phyloP scores from a whole-genome alignment of 352 stramenopile species.

The Salisapilia sapeloensis region DNA sequence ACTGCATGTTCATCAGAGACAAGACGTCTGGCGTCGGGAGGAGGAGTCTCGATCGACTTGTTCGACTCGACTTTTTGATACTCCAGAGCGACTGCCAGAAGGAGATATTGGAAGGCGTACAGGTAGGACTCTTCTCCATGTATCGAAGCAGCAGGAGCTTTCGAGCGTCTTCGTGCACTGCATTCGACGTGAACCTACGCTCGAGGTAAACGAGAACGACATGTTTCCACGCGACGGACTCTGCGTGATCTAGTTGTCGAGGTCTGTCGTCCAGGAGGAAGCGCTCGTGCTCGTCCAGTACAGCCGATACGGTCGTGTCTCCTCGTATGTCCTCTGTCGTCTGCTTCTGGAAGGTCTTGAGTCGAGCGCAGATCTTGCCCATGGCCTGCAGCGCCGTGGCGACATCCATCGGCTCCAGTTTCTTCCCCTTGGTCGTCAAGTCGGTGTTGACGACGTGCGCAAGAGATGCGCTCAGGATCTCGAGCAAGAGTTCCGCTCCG shows the following conservation, averaged over 20 bases:
- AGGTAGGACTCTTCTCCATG: slow-evolving; percentile 4
- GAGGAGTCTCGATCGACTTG: slow-evolving; percentile 15
- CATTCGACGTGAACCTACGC: slow-evolving; percentile 7
- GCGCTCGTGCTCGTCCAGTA: slow-evolving; percentile 35
- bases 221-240: slow-evolving; percentile 27
- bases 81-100: slow-evolving; percentile 41
- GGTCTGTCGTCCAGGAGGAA: slow-evolving; percentile 7
- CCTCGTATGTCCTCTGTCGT: slow-evolving; percentile 13
- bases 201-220: slow-evolving; percentile 41
- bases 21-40: slow-evolving; percentile 20
- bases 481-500: slow-evolving; percentile 55
- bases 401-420: slow-evolving; percentile 43
- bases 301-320: slow-evolving; percentile 17
- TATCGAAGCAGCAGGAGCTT: slow-evolving; percentile 42
- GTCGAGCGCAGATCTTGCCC: slow-evolving; percentile 61
- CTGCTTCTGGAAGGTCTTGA: slow-evolving; percentile 34
- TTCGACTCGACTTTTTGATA: slow-evolving; percentile 5
- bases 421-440: slow-evolving; percentile 33
- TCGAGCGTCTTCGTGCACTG: slow-evolving; percentile 21
- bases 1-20: slow-evolving; percentile 20
- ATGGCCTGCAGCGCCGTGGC: slow-evolving; percentile 49
- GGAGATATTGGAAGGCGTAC: slow-evolving; percentile 7
- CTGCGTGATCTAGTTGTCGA: not conserved
- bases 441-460: slow-evolving; percentile 45
- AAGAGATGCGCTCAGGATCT: slow-evolving; percentile 43